Percentiles rank a stretch among this genome's conserved stretches.
These are phyloP conservation scores for Dactylellina haptotyla DNA, from an alignment of 2,329 filamentous ascomycete species.

Conservation along the genomic window DNA sequence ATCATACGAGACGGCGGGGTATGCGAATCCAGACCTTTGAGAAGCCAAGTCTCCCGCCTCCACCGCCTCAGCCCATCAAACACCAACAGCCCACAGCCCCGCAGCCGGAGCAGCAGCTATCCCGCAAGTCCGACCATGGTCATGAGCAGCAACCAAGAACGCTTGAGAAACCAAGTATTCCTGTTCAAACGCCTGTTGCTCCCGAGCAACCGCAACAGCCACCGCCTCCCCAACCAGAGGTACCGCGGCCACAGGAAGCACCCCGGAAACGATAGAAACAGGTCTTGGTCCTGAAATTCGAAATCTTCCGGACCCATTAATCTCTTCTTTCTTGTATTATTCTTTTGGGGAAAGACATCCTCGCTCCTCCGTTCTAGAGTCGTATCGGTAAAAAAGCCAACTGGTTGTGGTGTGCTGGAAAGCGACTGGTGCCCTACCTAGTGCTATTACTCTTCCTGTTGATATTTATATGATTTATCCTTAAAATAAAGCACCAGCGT, in stretches of 20 bases:
- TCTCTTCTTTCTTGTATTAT: slow-evolving; percentile 30
- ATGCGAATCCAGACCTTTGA: slow-evolving; percentile 29
- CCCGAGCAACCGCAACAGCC: slow-evolving; percentile 26
- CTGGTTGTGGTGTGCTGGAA: slow-evolving; percentile 2
- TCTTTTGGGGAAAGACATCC: slow-evolving; percentile 20
- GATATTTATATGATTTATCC: slow-evolving; percentile 35
- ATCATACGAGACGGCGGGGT: slow-evolving; percentile 13
- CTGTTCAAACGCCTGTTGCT: slow-evolving; percentile 2
- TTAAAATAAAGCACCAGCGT: slow-evolving; percentile 24
- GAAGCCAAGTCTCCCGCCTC: slow-evolving; percentile 32
- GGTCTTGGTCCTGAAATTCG: too few species aligned
- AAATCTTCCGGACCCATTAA: too few species aligned
- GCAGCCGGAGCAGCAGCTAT: slow-evolving; percentile 20
- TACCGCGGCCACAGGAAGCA: slow-evolving; percentile 24
- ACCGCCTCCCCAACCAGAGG: slow-evolving; percentile 12
- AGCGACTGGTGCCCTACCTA: slow-evolving; percentile 11
- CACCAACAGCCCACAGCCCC: slow-evolving; percentile 7
- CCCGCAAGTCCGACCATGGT: slow-evolving; percentile 5
- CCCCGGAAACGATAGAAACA: slow-evolving; percentile 45
- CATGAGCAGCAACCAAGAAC: background rate
- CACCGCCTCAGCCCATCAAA: slow-evolving; percentile 10
- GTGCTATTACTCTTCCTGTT: slow-evolving; percentile 23
- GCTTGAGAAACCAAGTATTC: background rate
- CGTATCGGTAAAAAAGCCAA: slow-evolving; percentile 11
- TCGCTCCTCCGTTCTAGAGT: slow-evolving; percentile 31